Base-by-base conservation (phyloP, 192 early-diverging fungal species). In the Allomyces macrogynus region DNA sequence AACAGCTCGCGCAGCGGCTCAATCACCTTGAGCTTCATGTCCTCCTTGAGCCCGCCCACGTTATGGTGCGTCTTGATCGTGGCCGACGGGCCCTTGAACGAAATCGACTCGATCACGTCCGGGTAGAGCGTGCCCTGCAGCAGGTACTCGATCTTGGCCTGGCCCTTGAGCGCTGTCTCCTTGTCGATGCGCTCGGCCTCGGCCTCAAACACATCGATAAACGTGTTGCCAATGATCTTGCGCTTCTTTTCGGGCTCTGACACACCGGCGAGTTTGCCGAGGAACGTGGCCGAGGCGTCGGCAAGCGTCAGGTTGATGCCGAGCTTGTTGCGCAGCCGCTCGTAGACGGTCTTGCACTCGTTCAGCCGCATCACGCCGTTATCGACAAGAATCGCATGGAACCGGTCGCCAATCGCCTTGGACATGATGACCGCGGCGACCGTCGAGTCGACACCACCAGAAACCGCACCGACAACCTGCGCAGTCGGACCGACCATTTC, bases 1-100 rank as follows among this genome's bases (percentile, higher is more conserved):
- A 98, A 98, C 57, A 98, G 83, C 77, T 98, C 93, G 65, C 95
- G 87, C 57, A 98, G 83, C 63, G 95, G 95, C 76, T 98, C 95
- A 68, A 96, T 96, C 32, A 98, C 80, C 81, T 96, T 96, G 64
- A 96, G 75, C 64, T 93, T 93, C 93, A 98, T 95, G 78, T 96
- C 82, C 69, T 93, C 89, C 64, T 91, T 80, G 24, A 96, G 81
- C 63, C 95, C 95, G 67, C 95, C 95, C 61, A 98, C 95, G 71
- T 98, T 98, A 80, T 98, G 95, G 76, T 98, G 95, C 44, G 95
- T 93, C 81, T 98, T 98, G 78, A 98, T 98, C 66, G 91, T 95
- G 20, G 92, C 95, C 73, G 85, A 88, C 32, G 95, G 95, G 16
- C 95, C 95, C 89, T 98, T 98, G 87, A 98, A 98, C 27, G 89